Base-by-base conservation (phyloP, 2,329 filamentous ascomycete species). In the Penicillium nordicum region DNA sequence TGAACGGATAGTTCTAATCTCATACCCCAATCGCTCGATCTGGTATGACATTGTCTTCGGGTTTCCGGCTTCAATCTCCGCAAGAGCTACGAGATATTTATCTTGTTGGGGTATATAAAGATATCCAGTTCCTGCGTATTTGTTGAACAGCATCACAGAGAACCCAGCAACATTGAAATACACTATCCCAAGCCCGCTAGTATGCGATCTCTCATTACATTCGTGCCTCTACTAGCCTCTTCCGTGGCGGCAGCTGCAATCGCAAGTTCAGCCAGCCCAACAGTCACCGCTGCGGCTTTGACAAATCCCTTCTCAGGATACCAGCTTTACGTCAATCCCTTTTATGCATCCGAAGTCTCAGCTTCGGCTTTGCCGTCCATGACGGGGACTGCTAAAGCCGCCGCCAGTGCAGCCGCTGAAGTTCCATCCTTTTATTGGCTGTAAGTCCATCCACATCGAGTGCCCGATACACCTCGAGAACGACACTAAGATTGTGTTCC, bases 281-380 rank as follows among this genome's bases (percentile, higher is more conserved):
- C 62, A 10, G 57, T 58, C 14, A 53, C 61, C 1, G 6, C n/a
- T 79, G 75, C 63, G 71, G 51, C 64, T 32, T 58, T 78, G 14
- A 84, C 84, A 30, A 83, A 83, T 63, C 78, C 79, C 0, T 81
- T 82, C 56, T 70, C 71, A 10, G 80, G 79, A 21, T 76, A 79
- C 57, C 72, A 78, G 57, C 75, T 80, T 45, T 82, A 81, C 57
- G 77, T 75, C 30, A 82, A 82, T 62, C 74, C 79, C 3, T 82
- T 79, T 69, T 83, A 83, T 67, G 74, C 80, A 4, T 79, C 79
- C 4, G 80, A 83, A 61, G 76, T 83, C 36, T 76, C 77, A 53
- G 79, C 69, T 36, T 72, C 80, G 18, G 87, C 87, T 8, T 80
- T 89, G 21, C 86, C 87, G 9, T 83, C 82, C 16, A 72, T 90